Conservation (phyloP, 371 early-diverging fungal species). For the Funneliformis caledonium region DNA sequence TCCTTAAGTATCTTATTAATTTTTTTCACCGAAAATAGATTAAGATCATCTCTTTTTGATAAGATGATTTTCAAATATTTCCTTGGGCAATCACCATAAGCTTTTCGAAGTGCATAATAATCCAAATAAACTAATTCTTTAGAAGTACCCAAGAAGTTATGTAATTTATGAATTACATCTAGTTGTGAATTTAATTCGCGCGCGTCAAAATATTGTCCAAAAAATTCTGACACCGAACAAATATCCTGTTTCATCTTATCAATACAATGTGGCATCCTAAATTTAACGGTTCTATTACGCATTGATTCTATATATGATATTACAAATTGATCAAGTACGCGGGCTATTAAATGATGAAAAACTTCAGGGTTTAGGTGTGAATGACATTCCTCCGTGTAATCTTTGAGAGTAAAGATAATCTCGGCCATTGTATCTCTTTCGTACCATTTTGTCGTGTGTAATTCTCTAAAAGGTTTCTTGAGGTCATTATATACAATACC, state of each 20-base stretch:
- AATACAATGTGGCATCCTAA: slow-evolving; percentile 62
- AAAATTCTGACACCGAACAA: slow-evolving; percentile 65
- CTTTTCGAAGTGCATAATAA: slow-evolving; percentile 74
- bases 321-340: slow-evolving; percentile 83
- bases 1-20: slow-evolving; percentile 76
- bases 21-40: slow-evolving; percentile 56
- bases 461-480: slow-evolving; percentile 66
- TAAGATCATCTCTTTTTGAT: slow-evolving; percentile 58
- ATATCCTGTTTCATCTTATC: slow-evolving; percentile 75
- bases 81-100: slow-evolving; percentile 83
- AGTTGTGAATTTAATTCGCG: slow-evolving; percentile 70
- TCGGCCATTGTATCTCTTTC: slow-evolving; percentile 76
- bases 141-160: slow-evolving; percentile 67
- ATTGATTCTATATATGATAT: slow-evolving; percentile 84
- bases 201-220: slow-evolving; percentile 62
- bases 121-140: slow-evolving; percentile 74
- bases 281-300: slow-evolving; percentile 75
- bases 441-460: slow-evolving; percentile 91
- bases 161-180: slow-evolving; percentile 78
- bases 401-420: slow-evolving; percentile 87
- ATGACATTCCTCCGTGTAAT: slow-evolving; percentile 86
- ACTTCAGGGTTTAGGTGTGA: slow-evolving; percentile 83
- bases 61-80: slow-evolving; percentile 80
- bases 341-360: slow-evolving; percentile 82
- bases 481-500: slow-evolving; percentile 87